A percentile compares a stretch with the other conserved stretches of the same genome.
Conservation (phyloP, 148 eudicot species). For the Cornus florida region DNA sequence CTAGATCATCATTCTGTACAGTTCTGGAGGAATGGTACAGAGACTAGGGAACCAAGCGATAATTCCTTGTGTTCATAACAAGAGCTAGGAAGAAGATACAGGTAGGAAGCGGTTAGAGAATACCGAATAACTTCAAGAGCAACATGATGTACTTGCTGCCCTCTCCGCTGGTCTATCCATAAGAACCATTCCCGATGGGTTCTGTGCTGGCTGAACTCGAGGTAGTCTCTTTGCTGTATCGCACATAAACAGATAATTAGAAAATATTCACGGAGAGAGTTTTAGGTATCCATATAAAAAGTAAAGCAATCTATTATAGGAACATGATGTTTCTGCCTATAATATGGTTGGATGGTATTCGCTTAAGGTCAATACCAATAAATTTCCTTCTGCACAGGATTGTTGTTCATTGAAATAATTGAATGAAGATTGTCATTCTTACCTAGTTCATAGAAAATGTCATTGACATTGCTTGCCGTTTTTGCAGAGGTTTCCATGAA, state of each 20-base stretch:
- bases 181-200: slow-evolving; percentile 51
- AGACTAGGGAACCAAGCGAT: background rate
- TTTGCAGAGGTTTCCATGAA: slow-evolving; percentile 54
- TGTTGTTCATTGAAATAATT: too few species aligned
- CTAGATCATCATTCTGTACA: slow-evolving; percentile 8
- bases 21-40: background rate
- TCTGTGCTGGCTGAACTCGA: slow-evolving; percentile 32
- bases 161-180: slow-evolving; percentile 31
- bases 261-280: background rate
- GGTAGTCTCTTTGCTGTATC: slow-evolving; percentile 46
- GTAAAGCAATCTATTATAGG: background rate
- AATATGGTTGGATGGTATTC: background rate
- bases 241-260: background rate
- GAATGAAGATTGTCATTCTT: background rate
- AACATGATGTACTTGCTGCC: slow-evolving; percentile 29
- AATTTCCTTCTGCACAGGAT: too few species aligned
- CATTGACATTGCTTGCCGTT: slow-evolving; percentile 44
- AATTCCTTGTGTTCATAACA: background rate
- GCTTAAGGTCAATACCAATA: background rate
- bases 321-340: background rate
- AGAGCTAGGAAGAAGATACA: background rate
- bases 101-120: background rate
- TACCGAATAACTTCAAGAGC: slow-evolving; percentile 13
- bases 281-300: background rate
- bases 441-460: slow-evolving; percentile 45